phyloP scores from a whole-genome alignment of 306 rosid species.

The Gillenia trifoliata region DNA sequence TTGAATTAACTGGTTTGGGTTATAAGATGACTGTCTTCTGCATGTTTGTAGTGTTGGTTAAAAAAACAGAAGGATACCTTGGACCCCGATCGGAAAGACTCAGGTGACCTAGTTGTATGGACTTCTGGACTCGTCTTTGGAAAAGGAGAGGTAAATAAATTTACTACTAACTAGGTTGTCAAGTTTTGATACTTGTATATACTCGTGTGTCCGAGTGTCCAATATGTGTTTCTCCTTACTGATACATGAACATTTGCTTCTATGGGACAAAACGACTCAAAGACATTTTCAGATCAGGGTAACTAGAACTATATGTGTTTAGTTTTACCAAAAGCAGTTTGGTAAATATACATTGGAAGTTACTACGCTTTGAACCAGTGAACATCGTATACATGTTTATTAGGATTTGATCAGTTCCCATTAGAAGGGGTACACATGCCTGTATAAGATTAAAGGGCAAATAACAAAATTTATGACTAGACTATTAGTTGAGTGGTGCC shows the following conservation, averaged over 20 bases:
- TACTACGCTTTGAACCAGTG: too few species aligned
- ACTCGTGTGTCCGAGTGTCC: neutral
- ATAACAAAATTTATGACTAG: too few species aligned
- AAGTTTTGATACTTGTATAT: neutral
- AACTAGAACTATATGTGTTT: neutral
- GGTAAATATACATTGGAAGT: too few species aligned
- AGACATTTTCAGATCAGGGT: neutral
- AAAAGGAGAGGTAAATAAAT: slow-evolving; percentile 58
- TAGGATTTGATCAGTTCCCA: neutral
- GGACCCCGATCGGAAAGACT: slow-evolving; percentile 62
- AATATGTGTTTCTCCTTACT: neutral
- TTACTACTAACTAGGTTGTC: neutral
- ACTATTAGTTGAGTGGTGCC: too few species aligned
- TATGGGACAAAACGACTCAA: neutral
- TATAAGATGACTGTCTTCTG: neutral
- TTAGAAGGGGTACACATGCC: too few species aligned
- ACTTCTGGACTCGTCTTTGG: slow-evolving; percentile 86
- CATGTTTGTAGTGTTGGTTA: slow-evolving; percentile 77
- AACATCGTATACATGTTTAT: neutral
- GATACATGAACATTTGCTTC: neutral
- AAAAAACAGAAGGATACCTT: slow-evolving; percentile 76
- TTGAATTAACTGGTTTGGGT: neutral
- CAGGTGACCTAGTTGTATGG: slow-evolving; percentile 48
- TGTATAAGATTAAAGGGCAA: too few species aligned
- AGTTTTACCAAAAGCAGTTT: too few species aligned